phyloP scores from a whole-genome alignment of 2,329 filamentous ascomycete species.

The Trichoderma koningii region DNA sequence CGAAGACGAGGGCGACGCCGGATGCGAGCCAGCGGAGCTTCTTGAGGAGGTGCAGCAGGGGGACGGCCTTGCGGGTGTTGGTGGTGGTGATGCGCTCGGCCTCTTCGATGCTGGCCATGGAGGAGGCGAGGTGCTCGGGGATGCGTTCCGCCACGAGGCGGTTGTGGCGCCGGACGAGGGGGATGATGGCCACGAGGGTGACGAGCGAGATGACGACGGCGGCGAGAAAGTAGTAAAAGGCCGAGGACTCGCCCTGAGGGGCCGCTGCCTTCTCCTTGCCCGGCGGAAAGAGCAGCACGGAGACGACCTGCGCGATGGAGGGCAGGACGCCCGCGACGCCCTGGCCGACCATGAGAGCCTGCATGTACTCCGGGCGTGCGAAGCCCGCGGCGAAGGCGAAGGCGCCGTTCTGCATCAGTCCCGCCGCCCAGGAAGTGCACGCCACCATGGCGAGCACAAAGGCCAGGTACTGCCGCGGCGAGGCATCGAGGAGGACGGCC shows the following conservation, averaged over 20 bases:
- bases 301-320: conserved; percentile 80
- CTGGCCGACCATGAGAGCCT: conserved; percentile 95
- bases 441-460: conserved; percentile 85
- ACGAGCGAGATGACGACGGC: conserved; percentile 73
- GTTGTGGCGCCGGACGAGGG: conserved; percentile 66
- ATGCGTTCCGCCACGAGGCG: conserved; percentile 54
- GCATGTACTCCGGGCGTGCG: conserved; percentile 83
- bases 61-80: conserved; percentile 51
- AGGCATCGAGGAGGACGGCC: conserved; percentile 61
- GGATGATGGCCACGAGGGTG: conserved; percentile 72
- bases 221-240: conserved; percentile 88
- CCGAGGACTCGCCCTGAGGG: conserved; percentile 54
- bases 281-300: conserved; percentile 64
- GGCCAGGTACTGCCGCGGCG: conserved; percentile 69
- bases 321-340: conserved; percentile 89
- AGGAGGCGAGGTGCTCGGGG: conserved; percentile 52
- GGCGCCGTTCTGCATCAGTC: conserved; percentile 87
- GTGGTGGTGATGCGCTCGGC: conserved; percentile 45
- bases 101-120: conserved; percentile 54
- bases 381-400: conserved; percentile 91
- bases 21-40: conserved; percentile 78
- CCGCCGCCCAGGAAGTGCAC: conserved; percentile 75
- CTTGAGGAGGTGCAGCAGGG: conserved; percentile 66
- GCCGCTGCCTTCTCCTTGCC: conserved; percentile 33
- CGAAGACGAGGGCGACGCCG: conserved; percentile 80